Conservation (phyloP, 305 asterid species). For the Plantago coronopus region DNA sequence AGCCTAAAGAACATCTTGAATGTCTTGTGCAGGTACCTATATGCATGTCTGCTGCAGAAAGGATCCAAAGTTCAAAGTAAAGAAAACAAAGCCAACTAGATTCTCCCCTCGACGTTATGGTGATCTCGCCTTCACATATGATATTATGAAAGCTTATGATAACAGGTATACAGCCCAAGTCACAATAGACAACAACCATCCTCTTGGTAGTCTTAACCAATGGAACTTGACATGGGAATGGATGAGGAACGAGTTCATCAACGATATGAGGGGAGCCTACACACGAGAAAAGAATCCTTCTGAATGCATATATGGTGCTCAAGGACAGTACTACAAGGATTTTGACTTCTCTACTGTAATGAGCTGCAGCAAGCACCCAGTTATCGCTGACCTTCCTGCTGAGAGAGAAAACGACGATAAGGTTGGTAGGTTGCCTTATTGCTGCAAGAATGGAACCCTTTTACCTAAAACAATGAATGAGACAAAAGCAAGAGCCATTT, state of each 20-base stretch:
- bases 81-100: constrained; percentile 33
- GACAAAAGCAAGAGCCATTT: constrained; percentile 54
- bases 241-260: constrained; percentile 76
- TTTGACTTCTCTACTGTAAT: constrained; percentile 64
- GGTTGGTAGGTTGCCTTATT: constrained; percentile 66
- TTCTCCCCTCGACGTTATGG: constrained; percentile 48
- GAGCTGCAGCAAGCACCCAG: constrained; percentile 71
- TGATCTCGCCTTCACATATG: constrained; percentile 70
- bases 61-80: constrained; percentile 65
- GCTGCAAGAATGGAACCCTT: constrained; percentile 66
- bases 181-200: constrained; percentile 72
- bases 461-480: constrained; percentile 67
- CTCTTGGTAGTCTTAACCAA: constrained; percentile 80
- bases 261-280: constrained; percentile 67
- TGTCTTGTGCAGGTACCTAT: constrained; percentile 37
- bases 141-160: constrained; percentile 52
- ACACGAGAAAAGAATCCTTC: constrained; percentile 58
- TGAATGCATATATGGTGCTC: constrained; percentile 75
- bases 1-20: background rate
- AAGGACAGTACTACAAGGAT: constrained; percentile 61
- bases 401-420: constrained; percentile 53
- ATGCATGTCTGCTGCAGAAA: constrained; percentile 62
- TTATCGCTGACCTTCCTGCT: constrained; percentile 67
- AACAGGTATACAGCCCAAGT: constrained; percentile 70
- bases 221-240: constrained; percentile 92